Base-by-base conservation (phyloP, 306 rosid genomes). In the Sechiopsis laciniata region DNA sequence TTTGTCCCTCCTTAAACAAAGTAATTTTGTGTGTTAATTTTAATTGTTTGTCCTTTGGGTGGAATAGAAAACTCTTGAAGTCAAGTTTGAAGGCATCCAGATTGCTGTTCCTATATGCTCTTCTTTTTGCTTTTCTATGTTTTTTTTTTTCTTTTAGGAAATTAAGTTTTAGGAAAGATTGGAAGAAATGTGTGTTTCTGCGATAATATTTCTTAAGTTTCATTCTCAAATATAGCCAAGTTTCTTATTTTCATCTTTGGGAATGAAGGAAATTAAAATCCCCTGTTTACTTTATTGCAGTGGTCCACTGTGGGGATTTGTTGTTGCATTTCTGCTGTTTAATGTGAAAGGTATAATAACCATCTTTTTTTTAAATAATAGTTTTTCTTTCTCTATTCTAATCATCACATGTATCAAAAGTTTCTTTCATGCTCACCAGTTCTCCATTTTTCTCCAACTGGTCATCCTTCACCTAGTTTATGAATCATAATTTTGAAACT, bases 221-320 rank as follows among this genome's bases (percentile, higher is more conserved):
- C 35, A 12, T 19, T 19, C 17, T 6, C 55, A 12, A 67, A 20
- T 13, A 20, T 21, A 21, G 20, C 71, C 12, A 40, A 64, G 40
- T 40, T 65, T 65, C 53, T 65, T n/a, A 65, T 11, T 64, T 64
- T 17, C 11, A 4, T 67, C 72, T 40, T 40, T 17, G 42, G 35
- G 37, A 68, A 68, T 20, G 20, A 68, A 20, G 74, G 45, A 22
- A 69, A 21, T 45, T 51, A 24, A 69, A 42, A 42, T 68, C 22
- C 2, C 45, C 22, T 15, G 21, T 51, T 70, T 24, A 51, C 48
- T 80, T 65, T 79, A 61, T 73, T 88, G 85, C 88, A 94, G 99
- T 48, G 96, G 86, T 66, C 96, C 81, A 8, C 84, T 94, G 37
- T 94, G 99, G 99, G 99, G 97, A 85, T 94, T 94, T 60, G 99